A percentile compares a stretch with the other conserved stretches of the same genome.
phyloP scores from a whole-genome alignment of 306 rosid genomes.

The Cucurbita pepo region DNA sequence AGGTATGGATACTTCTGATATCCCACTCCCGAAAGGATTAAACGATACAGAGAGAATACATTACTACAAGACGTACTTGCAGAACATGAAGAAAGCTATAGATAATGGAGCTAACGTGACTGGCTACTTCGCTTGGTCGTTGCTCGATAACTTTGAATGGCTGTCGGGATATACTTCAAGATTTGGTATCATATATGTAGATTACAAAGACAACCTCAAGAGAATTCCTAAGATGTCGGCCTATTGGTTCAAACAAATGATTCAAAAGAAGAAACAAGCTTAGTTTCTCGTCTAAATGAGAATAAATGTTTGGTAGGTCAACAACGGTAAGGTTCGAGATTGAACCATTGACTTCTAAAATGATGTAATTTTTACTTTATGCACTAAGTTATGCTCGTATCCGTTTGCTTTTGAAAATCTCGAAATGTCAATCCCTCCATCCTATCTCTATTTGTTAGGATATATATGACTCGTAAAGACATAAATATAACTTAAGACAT shows the following conservation, averaged over 20 bases:
- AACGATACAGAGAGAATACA: constrained; percentile 57
- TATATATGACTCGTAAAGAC: no score
- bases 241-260: constrained; percentile 63
- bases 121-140: constrained; percentile 89
- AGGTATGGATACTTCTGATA: constrained; percentile 75
- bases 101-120: constrained; percentile 65
- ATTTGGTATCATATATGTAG: constrained; percentile 77
- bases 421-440: no score
- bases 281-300: not conserved
- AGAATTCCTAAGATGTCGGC: constrained; percentile 89
- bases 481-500: no score
- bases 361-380: no score
- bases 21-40: constrained; percentile 34
- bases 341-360: no score
- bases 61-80: constrained; percentile 45
- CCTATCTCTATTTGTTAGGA: no score
- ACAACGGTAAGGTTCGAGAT: no score
- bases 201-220: constrained; percentile 50
- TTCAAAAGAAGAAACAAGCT: constrained; percentile 15
- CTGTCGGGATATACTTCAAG: constrained; percentile 80
- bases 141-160: constrained; percentile 93
- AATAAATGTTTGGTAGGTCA: not conserved
- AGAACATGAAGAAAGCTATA: constrained; percentile 55
- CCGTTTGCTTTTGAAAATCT: no score
- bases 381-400: no score